Base-by-base conservation (phyloP, 805 yeast species). In the Huiozyma sinensis region DNA sequence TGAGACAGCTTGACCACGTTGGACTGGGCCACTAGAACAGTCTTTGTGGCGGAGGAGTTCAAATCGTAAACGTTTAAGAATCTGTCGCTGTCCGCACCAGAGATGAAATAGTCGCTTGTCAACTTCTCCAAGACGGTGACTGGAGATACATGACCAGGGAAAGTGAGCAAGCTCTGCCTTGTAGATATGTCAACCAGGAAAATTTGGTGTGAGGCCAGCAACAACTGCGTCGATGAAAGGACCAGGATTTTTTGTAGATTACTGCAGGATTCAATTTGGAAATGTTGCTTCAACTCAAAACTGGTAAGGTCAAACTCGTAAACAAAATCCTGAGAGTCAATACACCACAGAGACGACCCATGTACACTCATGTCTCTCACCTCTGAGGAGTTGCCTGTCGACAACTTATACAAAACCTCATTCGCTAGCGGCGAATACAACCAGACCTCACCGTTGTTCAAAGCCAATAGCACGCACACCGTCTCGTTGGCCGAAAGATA, bases 1-100 rank as follows among this genome's bases (percentile, higher is more conserved):
- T 69, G 62, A 0, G 73, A 58, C 7, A 83, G 57, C 6, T 66
- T 62, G 1, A 58, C 45, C 10, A 85, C 77, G 41, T 83, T 75
- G 11, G 86, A 69, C 49, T 81, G 83, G 3, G 89, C 71, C 11
- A 83, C 88, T 45, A 86, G 73, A 3, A 88, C 83, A 2, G 80
- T 68, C 44, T 59, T 60, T 3, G 76, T 56, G 29, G 64, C 56
- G n/a, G 67, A 58, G 4, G 58, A 44, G 3, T 47, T 39, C 39
- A 66, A 63, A 31, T 68, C 63, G 56, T 82, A 80, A 33, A 83
- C 67, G 58, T 86, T 86, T 51, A 88, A 71, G 60, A 85, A 87
- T 52, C 97, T 73, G 61, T 89, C 97, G 47, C 80, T 81, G 33
- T 68, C 68, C 1, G 96, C 94, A 42, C 82, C 73, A 1, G 92